phyloP scores from a whole-genome alignment of 176 grass and related monocot species.

The Canna indica region DNA sequence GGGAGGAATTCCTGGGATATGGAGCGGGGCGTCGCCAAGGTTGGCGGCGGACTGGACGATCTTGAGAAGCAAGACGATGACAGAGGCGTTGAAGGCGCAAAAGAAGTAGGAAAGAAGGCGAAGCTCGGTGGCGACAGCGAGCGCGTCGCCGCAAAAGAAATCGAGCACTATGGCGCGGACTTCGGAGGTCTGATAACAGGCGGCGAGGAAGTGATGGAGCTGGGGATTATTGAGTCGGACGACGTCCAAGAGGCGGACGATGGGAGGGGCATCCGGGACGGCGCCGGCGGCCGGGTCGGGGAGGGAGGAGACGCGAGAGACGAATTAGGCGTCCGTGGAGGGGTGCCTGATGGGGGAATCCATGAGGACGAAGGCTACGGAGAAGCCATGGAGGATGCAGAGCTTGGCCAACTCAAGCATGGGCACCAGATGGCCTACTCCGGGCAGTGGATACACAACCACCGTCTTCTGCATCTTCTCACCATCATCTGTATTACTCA shows the following conservation, averaged over 20 bases:
- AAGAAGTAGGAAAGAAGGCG: neutral
- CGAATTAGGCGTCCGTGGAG: neutral
- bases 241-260: neutral
- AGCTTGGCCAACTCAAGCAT: conserved; percentile 38
- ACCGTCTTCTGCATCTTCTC: conserved; percentile 22
- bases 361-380: conserved; percentile 34
- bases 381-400: conserved; percentile 22
- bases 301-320: conserved; percentile 10
- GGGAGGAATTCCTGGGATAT: conserved; percentile 33
- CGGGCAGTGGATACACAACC: conserved; percentile 24
- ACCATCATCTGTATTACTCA: no score
- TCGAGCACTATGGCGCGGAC: conserved; percentile 4
- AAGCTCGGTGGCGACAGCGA: conserved; percentile 5
- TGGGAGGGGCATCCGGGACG: neutral
- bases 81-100: neutral
- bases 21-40: conserved; percentile 29
- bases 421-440: conserved; percentile 33
- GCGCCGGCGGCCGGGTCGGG: neutral
- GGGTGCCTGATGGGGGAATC: neutral
- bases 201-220: neutral
- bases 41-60: conserved; percentile 16
- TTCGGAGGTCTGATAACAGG: neutral
- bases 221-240: conserved; percentile 2
- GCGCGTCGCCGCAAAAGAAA: neutral
- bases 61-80: neutral